Conservation (phyloP, 1,139 yeast species). For the Kluyveromyces sp. region DNA sequence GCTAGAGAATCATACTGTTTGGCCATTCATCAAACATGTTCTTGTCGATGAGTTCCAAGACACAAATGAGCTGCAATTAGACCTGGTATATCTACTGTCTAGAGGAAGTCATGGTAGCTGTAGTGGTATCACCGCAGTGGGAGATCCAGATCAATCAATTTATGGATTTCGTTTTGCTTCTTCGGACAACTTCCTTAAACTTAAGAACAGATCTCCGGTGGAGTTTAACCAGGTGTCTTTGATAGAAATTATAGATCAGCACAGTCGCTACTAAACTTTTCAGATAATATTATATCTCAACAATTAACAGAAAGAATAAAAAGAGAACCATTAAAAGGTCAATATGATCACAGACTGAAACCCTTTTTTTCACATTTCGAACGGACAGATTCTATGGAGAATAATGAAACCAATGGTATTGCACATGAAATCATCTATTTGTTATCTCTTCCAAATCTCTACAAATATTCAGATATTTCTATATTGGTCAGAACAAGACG, state of each 20-base stretch:
- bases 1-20: constrained; percentile 38
- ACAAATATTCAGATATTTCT: constrained; percentile 53
- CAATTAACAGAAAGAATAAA: constrained; percentile 42
- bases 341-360: constrained; percentile 34
- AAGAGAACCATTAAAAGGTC: constrained; percentile 38
- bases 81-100: constrained; percentile 56
- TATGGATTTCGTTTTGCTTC: constrained; percentile 83
- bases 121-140: constrained; percentile 73
- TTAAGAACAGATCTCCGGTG: constrained; percentile 42
- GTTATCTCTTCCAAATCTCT: constrained; percentile 33
- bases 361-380: constrained; percentile 41
- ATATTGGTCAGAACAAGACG: constrained; percentile 59
- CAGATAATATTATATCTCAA: constrained; percentile 61
- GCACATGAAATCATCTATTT: constrained; percentile 47
- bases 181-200: constrained; percentile 52
- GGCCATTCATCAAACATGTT: constrained; percentile 55
- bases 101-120: constrained; percentile 27
- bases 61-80: constrained; percentile 70
- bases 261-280: constrained; percentile 50
- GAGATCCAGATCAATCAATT: constrained; percentile 94
- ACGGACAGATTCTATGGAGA: constrained; percentile 26
- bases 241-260: constrained; percentile 79
- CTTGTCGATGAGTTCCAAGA: constrained; percentile 94
- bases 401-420: constrained; percentile 51
- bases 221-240: constrained; percentile 38